These are phyloP conservation scores for Batrachochytrium dendrobatidis DNA, from an alignment of 371 early-diverging fungal species.

Conservation along the genomic window DNA sequence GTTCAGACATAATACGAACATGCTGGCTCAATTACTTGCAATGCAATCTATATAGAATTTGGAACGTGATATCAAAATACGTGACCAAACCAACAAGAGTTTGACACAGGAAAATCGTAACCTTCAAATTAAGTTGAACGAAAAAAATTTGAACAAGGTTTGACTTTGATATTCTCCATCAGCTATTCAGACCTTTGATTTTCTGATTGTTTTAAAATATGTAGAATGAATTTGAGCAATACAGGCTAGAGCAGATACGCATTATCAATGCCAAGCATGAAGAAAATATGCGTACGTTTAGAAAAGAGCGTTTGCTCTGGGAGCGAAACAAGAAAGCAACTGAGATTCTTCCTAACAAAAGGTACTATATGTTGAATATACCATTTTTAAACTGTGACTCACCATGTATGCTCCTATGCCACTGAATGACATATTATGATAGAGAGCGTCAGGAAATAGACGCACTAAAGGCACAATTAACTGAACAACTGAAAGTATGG, in stretches of 20 bases:
- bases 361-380: conserved; percentile 6
- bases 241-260: conserved; percentile 6
- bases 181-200: not conserved
- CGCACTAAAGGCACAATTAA: conserved; percentile 15
- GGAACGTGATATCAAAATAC: not conserved
- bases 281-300: conserved; percentile 8
- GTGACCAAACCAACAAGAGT: not conserved
- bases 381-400: too few relatives aligned
- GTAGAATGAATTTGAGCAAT: conserved; percentile 16
- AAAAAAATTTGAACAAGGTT: not conserved
- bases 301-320: conserved; percentile 17
- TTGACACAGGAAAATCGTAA: not conserved
- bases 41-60: too few relatives aligned
- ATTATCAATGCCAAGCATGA: conserved; percentile 5
- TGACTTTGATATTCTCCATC: not conserved
- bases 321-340: conserved; percentile 24
- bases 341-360: conserved; percentile 21
- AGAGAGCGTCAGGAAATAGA: conserved; percentile 36
- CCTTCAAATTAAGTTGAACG: not conserved
- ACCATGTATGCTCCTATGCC: not conserved
- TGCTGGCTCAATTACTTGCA: too few relatives aligned
- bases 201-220: not conserved
- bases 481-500: conserved; percentile 8
- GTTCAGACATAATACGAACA: too few relatives aligned
- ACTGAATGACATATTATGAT: too few relatives aligned